A percentile compares a stretch with the other conserved stretches of the same genome.
phyloP scores from a whole-genome alignment of 352 stramenopile genomes.

The Globisporangium irregulare region DNA sequence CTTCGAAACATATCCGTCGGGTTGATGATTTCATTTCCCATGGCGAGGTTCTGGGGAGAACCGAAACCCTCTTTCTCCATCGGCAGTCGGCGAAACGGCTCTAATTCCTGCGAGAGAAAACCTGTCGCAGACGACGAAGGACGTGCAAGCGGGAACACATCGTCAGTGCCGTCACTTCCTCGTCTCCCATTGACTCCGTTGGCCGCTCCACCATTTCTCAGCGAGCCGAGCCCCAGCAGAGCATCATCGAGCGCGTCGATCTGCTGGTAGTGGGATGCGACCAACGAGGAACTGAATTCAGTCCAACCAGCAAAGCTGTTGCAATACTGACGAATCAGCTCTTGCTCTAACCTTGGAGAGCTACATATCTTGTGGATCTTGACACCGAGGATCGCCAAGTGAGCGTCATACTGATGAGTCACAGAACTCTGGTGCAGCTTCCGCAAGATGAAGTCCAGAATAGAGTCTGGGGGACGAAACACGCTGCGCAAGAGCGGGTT shows the following conservation, averaged over 20 bases:
- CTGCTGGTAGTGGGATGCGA: conserved; percentile 74
- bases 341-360: conserved; percentile 64
- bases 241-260: conserved; percentile 72
- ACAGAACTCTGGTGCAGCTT: conserved; percentile 52
- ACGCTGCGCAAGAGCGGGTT: conserved; percentile 74
- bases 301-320: conserved; percentile 54
- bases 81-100: conserved; percentile 60
- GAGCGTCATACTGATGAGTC: conserved; percentile 60
- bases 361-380: conserved; percentile 84
- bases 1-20: conserved; percentile 73
- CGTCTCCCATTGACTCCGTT: conserved; percentile 20
- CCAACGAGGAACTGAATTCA: conserved; percentile 62
- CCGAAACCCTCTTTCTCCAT: conserved; percentile 76
- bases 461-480: conserved; percentile 63
- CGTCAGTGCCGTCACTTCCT: conserved; percentile 44
- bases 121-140: conserved; percentile 61
- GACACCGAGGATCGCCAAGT: conserved; percentile 71
- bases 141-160: conserved; percentile 48
- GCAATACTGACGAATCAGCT: conserved; percentile 77
- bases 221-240: conserved; percentile 16
- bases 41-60: conserved; percentile 55
- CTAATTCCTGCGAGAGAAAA: conserved; percentile 59
- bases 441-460: conserved; percentile 65
- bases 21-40: conserved; percentile 51
- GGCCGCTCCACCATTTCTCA: conserved; percentile 16